Evolutionary conservation across 2,329 filamentous ascomycete species (phyloP), one percentile per base, ranked within the genome.

Genomic region (Ploettnerulaceae sp.): DNA sequence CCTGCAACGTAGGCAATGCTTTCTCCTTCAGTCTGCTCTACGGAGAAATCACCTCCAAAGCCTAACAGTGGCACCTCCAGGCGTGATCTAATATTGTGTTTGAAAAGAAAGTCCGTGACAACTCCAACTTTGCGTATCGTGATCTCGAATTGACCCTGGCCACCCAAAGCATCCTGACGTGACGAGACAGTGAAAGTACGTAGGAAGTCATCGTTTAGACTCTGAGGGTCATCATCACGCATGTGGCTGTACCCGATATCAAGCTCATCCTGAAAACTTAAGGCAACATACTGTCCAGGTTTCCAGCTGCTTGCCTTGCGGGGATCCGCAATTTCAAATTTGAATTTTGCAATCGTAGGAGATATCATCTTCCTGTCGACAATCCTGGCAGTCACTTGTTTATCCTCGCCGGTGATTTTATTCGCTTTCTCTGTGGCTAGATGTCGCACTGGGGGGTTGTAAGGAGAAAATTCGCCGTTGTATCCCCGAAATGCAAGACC

Each of bases 121-220:
- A 75, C 72, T 0, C 89, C 88, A 34, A 88, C 77, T 43, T 73
- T 79, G 12, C 86, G 69, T 1, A 81, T 77, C 4, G 86, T 91
- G 52, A 94, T 82, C 56, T 90, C 81, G 46, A 93, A 74, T 57
- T 53, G 32, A 57, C 53, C 63, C 41, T 49, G 49, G 5, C 41
- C 53, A 15, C 49, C 39, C 8, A 36, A 32, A 4, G 40, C 28
- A 45, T 57, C 51, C 36, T 57, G 53, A 2, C 51, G 65, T 2
- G 76, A 86, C 1, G 84, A 86, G 0, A 95, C 75, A 2, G 89
- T 95, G 60, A 95, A 95, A 0, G 88, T 94, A 21, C 89, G 73
- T 4, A 93, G 71, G 52, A 80, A 90, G 61, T 95, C 88, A 61
- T 95, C 89, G 57, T 95, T 95, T 12, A 95, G 64, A 56, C 81